These are phyloP conservation scores for Nepenthes mirabilis DNA, from an alignment of 148 eudicot species.

Conservation along the genomic window DNA sequence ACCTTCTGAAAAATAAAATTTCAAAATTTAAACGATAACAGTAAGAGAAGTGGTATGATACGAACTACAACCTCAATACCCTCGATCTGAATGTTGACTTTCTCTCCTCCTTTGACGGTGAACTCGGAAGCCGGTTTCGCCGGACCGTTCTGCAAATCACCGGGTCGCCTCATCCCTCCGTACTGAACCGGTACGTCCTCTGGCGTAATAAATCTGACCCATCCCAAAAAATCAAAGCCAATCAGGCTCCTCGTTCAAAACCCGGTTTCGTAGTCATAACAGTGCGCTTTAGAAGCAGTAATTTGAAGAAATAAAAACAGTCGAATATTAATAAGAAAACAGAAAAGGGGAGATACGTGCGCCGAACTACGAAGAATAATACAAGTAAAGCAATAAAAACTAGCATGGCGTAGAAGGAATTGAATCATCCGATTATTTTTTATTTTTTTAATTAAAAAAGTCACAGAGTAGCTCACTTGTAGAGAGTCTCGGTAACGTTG, in stretches of 20 bases:
- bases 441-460: neutral
- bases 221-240: too few relatives aligned
- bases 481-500: conserved; percentile 71
- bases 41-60: neutral
- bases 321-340: neutral
- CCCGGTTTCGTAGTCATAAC: too few relatives aligned
- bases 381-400: too few relatives aligned
- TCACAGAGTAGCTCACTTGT: conserved; percentile 41
- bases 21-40: neutral
- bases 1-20: too few relatives aligned
- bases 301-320: too few relatives aligned
- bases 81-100: conserved; percentile 88
- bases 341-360: neutral
- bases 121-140: conserved; percentile 93
- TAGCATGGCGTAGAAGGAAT: too few relatives aligned
- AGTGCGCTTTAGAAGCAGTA: too few relatives aligned
- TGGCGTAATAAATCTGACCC: conserved; percentile 67
- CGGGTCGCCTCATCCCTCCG: conserved; percentile 80
- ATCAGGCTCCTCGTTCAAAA: too few relatives aligned
- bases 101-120: conserved; percentile 83
- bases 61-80: conserved; percentile 70
- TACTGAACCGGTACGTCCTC: conserved; percentile 90
- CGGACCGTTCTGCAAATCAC: conserved; percentile 58
- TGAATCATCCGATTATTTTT: too few relatives aligned
- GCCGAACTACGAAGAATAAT: too few relatives aligned